Conservation (phyloP, 2,329 filamentous ascomycete species). For the Fusarium tupiense region DNA sequence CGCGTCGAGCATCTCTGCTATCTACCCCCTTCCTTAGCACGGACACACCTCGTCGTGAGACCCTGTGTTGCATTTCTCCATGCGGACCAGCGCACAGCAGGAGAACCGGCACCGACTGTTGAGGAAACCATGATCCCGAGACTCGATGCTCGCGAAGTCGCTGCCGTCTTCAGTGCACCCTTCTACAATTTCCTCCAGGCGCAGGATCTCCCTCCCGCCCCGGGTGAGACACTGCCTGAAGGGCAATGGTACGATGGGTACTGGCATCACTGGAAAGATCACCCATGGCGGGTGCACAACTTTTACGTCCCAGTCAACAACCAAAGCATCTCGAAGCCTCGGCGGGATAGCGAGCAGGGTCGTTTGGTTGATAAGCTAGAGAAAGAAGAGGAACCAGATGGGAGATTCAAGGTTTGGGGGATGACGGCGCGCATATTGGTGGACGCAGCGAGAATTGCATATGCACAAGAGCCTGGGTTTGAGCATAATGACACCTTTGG, state of each 20-base stretch:
- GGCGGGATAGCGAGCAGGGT: constrained; percentile 53
- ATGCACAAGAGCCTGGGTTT: constrained; percentile 83
- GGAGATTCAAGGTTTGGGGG: constrained; percentile 87
- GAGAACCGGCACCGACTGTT: constrained; percentile 55
- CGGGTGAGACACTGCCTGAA: constrained; percentile 52
- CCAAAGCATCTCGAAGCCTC: constrained; percentile 73
- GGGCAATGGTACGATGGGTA: constrained; percentile 85
- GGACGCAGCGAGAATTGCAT: constrained; percentile 86
- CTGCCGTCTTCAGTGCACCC: constrained; percentile 90
- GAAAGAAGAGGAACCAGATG: constrained; percentile 56
- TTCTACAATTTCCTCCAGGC: constrained; percentile 82
- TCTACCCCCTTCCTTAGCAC: constrained; percentile 79
- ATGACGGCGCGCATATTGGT: constrained; percentile 94
- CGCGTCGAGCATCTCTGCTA: constrained; percentile 87
- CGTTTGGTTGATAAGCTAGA: constrained; percentile 56
- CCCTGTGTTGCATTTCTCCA: constrained; percentile 84
- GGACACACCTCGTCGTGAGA: constrained; percentile 77
- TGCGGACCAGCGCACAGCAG: constrained; percentile 58
- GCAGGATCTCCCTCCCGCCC: constrained; percentile 62
- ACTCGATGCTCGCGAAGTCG: constrained; percentile 89
- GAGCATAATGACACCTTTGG: constrained; percentile 69
- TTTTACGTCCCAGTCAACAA: constrained; percentile 86
- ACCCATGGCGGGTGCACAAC: constrained; percentile 87
- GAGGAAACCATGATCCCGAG: constrained; percentile 80
- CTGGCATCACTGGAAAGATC: constrained; percentile 83